A percentile compares a stretch with the other conserved stretches of the same genome.
Conservation (phyloP, 441 rosid species). For the Gossypium trilobum region DNA sequence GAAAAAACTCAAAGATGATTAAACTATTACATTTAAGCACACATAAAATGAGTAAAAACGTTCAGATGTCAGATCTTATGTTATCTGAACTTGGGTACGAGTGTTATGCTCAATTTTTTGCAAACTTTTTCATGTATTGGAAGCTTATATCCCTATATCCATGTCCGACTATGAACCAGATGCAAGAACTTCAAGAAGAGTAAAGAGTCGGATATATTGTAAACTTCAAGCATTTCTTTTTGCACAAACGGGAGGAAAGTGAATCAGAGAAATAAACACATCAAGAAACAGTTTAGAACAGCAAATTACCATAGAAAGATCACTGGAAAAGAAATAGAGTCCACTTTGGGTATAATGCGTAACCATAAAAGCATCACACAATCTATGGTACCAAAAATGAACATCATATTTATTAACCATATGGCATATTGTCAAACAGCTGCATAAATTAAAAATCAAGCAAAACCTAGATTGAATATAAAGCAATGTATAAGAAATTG, state of each 20-base stretch:
- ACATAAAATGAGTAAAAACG: background rate
- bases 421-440: background rate
- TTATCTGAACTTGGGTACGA: background rate
- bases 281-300: background rate
- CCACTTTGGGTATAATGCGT: background rate
- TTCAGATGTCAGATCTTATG: constrained; percentile 2
- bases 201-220: background rate
- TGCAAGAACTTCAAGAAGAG: background rate
- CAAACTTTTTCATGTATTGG: background rate
- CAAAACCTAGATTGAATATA: background rate
- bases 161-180: background rate
- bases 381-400: background rate
- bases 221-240: constrained; percentile 4
- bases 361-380: background rate
- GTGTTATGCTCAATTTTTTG: background rate
- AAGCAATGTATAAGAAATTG: background rate
- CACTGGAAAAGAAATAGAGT: background rate
- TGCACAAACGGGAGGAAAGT: background rate
- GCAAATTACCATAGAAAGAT: background rate
- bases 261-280: background rate
- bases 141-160: background rate
- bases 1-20: background rate
- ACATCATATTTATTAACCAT: background rate
- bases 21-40: background rate
- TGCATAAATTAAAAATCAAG: background rate